Base-by-base conservation (phyloP, 192 early-diverging fungal genomes). In the Coemansia sp. region DNA sequence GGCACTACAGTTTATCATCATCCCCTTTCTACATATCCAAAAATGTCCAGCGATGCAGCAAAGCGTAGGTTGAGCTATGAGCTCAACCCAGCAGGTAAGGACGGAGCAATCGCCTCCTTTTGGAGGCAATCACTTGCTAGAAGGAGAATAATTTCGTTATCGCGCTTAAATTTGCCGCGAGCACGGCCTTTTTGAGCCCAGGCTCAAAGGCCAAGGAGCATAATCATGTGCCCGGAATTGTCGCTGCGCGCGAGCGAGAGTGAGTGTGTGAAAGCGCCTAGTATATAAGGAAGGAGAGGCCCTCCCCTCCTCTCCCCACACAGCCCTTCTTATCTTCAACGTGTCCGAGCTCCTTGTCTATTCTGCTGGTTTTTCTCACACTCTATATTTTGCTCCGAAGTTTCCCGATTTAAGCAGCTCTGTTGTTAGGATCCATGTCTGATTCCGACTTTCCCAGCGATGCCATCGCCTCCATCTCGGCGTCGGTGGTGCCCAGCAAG, bases 401-500 rank as follows among this genome's bases (percentile, higher is more conserved):
- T 32, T 22, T 19, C n/a, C 36, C 51, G 41, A 14, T 31, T 35
- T 9, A 14, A n/a, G 20, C n/a, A 11, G n/a, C 53, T 17, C n/a
- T 62, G 25, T 24, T 35, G 49, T 27, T 74, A 80, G 77, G 42
- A 53, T 45, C 63, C 37, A 81, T 81, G 79, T 59, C 63, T 54
- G 73, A 58, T 29, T 63, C 61, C 35, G 65, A 61, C 36, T 63
- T 68, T 25, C 60, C 67, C 20, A 67, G 59, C 62, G 79, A 81
- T 41, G 79, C 41, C 70, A 81, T 81, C 35, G 70, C 79, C 24
- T 74, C 72, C 56, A 74, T 74, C 65, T 74, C 72, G 41, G 65
- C 72, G 8, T 81, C 79, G 22, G 64, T 64, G 19, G 60, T 71
- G 37, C 56, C 73, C 29, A 66, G 73, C 51, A 67, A 20, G 56